Evolutionary conservation across 176 grass and related monocot genomes (phyloP), one percentile per base, ranked within the genome.

Genomic region (Rhipidocladum racemiflorum): DNA sequence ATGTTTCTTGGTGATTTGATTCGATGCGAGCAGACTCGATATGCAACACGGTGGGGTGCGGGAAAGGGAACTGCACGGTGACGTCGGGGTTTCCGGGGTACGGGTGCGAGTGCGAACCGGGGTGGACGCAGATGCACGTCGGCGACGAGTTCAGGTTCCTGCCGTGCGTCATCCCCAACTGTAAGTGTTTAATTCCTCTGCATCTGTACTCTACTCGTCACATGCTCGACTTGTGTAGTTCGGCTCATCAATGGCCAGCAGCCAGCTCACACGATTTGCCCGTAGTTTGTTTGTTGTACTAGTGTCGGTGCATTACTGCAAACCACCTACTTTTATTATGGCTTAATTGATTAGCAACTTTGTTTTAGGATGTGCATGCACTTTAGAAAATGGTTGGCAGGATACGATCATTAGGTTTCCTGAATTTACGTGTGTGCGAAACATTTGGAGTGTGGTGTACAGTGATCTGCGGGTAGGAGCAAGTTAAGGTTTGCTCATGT

Each of bases 121-220:
- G 96, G 0, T 99, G 96, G 96, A 71, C 63, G 78, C 92, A 99
- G 89, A 67, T 99, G 51, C 89, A 91, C 59, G 68, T 90, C 53
- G 84, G 76, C 74, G 92, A 93, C 80, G 65, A 27, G 50, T 72
- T 95, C 71, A 60, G 82, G 35, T 99, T 95, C 84, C 82, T 95
- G 29, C 92, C 96, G 4, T 99, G 96, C 79, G 61, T 99, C 90
- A 55, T 99, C 72, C 96, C 96, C 35, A 99, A 99, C 66, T 99
- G 96, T 99, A 84, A 90, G 79, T 17, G 6, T 9, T 6, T 1
- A 7, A 1, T 32, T 63, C n/a, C 29, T 48, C 68, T 64, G 24
- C 65, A 27, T 68, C 34, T 80, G 23, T 8, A 10, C 44, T 46
- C 60, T 23, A 1, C 20, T 70, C 68, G 68, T 79, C 68, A 20